phyloP scores from a whole-genome alignment of 108 stramenopile genomes.

The Epithemia pelagica region DNA sequence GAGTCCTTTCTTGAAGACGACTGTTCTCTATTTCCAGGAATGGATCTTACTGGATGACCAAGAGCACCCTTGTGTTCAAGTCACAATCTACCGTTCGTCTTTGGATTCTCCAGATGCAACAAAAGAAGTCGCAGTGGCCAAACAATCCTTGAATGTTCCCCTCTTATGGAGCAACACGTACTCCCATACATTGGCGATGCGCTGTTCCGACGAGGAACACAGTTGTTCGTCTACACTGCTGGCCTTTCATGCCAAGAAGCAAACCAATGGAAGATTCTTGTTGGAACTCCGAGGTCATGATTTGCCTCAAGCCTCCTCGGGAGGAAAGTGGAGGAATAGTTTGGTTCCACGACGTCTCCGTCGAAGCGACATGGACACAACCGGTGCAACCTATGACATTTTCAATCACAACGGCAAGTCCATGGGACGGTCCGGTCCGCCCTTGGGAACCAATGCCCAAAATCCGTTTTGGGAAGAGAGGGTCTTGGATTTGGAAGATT shows the following conservation, averaged over 20 bases:
- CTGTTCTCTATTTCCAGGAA: too few species aligned
- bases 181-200: too few species aligned
- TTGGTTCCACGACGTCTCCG: not conserved
- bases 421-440: not conserved
- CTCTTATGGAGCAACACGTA: too few species aligned
- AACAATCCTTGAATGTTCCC: too few species aligned
- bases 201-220: too few species aligned
- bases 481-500: not conserved
- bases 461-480: not conserved
- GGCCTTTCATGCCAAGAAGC: not conserved
- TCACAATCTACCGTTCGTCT: too few species aligned
- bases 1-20: too few species aligned
- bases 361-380: not conserved
- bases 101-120: too few species aligned
- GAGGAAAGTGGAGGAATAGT: not conserved
- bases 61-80: too few species aligned
- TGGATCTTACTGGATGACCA: too few species aligned
- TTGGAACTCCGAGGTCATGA: not conserved
- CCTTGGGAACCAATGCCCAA: not conserved
- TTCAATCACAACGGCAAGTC: not conserved
- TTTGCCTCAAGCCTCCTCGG: not conserved
- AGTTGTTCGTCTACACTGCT: too few species aligned
- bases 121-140: too few species aligned
- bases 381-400: not conserved
- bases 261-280: not conserved